Percentiles rank a stretch among this genome's conserved stretches.
Evolutionary conservation across 1,284 basidiomycete genomes (phyloP).

Genomic region (Cutaneotrichosporon arboriforme): DNA sequence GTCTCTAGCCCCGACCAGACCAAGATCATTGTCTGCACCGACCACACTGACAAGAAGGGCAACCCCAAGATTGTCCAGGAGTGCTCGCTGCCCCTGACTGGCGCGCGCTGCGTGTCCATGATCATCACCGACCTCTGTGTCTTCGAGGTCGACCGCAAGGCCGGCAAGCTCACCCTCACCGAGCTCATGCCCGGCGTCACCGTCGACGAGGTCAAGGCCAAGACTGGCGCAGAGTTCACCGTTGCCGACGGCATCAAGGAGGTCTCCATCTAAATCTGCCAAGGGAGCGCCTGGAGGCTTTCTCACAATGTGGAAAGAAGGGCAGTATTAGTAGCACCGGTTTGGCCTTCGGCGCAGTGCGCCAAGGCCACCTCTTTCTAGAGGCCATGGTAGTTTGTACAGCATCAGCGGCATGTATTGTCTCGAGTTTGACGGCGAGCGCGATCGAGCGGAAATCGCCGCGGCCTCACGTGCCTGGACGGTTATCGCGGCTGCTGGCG

Average conservation of each 20-base stretch:
- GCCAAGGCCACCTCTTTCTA: too few relatives aligned
- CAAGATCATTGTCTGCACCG: slow-evolving; percentile 49
- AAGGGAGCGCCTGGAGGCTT: too few relatives aligned
- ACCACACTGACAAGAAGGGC: slow-evolving; percentile 54
- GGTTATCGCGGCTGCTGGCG: too few relatives aligned
- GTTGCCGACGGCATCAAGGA: slow-evolving; percentile 33
- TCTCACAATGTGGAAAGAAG: too few relatives aligned
- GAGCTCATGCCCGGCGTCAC: slow-evolving; percentile 77
- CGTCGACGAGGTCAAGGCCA: slow-evolving; percentile 71
- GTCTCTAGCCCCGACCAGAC: slow-evolving; percentile 85
- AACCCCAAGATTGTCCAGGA: slow-evolving; percentile 77
- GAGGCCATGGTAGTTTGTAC: too few relatives aligned
- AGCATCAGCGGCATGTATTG: too few relatives aligned
- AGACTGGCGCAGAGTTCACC: slow-evolving; percentile 71
- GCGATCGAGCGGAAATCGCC: too few relatives aligned
- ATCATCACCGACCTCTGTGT: slow-evolving; percentile 86
- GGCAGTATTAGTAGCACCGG: too few relatives aligned
- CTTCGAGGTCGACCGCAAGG: slow-evolving; percentile 73
- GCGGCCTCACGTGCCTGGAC: too few relatives aligned
- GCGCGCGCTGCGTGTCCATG: slow-evolving; percentile 73
- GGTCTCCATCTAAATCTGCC: slow-evolving; percentile 8
- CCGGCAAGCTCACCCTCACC: slow-evolving; percentile 65
- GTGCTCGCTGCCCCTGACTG: slow-evolving; percentile 81
- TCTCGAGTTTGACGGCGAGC: too few relatives aligned
- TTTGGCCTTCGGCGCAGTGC: too few relatives aligned